A percentile compares a stretch with the other conserved stretches of the same genome.
Evolutionary conservation across 208 protist species (phyloP).

Genomic region (Vickermania spadyakhi): DNA sequence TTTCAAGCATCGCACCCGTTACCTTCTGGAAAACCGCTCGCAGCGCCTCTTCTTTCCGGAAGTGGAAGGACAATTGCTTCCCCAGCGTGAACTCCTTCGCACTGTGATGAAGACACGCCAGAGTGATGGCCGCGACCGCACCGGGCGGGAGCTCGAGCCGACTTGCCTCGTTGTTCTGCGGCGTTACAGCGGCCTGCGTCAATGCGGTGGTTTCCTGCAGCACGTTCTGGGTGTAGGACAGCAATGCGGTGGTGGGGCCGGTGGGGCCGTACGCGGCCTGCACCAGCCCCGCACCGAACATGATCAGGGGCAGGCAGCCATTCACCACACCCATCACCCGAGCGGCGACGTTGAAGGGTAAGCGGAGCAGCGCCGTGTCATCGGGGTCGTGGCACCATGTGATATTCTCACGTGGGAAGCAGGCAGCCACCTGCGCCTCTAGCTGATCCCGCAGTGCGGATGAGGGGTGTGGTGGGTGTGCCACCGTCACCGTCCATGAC

Average conservation of each 20-base stretch:
- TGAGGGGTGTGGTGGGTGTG: slow-evolving; percentile 15
- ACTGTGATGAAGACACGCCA: slow-evolving; percentile 44
- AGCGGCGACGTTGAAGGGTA: no score
- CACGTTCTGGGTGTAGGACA: slow-evolving; percentile 69
- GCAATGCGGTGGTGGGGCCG: slow-evolving; percentile 30
- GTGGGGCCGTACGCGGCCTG: slow-evolving; percentile 62
- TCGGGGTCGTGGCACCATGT: slow-evolving; percentile 23
- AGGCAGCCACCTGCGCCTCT: slow-evolving; percentile 6
- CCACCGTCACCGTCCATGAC: slow-evolving; percentile 21
- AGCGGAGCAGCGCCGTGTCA: not conserved
- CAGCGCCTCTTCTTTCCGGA: slow-evolving; percentile 49
- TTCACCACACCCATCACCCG: slow-evolving; percentile 58
- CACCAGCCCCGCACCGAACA: slow-evolving; percentile 79
- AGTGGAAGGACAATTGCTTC: slow-evolving; percentile 67
- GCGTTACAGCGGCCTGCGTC: not conserved
- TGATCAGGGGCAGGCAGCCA: slow-evolving; percentile 54
- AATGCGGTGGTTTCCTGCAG: not conserved
- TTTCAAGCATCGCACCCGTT: not conserved
- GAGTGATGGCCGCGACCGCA: slow-evolving; percentile 30
- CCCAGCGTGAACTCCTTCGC: slow-evolving; percentile 76
- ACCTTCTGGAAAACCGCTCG: slow-evolving; percentile 40
- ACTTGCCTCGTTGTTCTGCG: not conserved
- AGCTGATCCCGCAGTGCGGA: slow-evolving; percentile 4
- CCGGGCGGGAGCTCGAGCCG: slow-evolving; percentile 22
- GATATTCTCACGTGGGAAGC: slow-evolving; percentile 60